Percentiles rank a stretch among this genome's conserved stretches.
Conservation (phyloP, 345 rosid genomes). For the Citrus mangshanensis region DNA sequence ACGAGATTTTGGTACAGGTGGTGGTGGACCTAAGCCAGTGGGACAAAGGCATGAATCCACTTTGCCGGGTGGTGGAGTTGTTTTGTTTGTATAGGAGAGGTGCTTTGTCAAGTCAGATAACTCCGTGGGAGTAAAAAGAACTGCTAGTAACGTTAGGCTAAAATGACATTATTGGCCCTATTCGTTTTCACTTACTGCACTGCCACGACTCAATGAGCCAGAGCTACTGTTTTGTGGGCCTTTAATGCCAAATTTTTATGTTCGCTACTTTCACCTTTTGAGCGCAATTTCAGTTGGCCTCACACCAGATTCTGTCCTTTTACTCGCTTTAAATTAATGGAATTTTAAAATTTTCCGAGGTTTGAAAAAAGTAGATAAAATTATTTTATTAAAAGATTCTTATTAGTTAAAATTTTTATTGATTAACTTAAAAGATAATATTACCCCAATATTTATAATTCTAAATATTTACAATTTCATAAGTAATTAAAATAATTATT, state of each 20-base stretch:
- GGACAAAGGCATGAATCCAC: background rate
- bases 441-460: no score
- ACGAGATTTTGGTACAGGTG: constrained; percentile 17
- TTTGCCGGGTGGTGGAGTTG: background rate
- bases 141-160: background rate
- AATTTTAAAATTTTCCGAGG: no score
- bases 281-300: background rate
- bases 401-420: no score
- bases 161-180: background rate
- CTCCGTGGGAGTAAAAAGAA: background rate
- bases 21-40: background rate
- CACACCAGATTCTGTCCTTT: background rate
- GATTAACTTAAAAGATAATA: no score
- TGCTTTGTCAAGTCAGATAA: background rate
- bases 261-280: background rate
- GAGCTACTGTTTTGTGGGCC: background rate
- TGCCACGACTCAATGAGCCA: background rate
- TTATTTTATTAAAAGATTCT: no score
- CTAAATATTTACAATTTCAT: no score
- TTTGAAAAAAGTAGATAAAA: no score
- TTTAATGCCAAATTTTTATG: background rate
- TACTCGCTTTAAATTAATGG: no score
- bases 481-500: no score
- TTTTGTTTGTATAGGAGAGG: background rate
- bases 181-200: background rate